These are phyloP conservation scores for Aureobasidium sp. DNA, from an alignment of 2,329 filamentous ascomycete species.

Conservation along the genomic window DNA sequence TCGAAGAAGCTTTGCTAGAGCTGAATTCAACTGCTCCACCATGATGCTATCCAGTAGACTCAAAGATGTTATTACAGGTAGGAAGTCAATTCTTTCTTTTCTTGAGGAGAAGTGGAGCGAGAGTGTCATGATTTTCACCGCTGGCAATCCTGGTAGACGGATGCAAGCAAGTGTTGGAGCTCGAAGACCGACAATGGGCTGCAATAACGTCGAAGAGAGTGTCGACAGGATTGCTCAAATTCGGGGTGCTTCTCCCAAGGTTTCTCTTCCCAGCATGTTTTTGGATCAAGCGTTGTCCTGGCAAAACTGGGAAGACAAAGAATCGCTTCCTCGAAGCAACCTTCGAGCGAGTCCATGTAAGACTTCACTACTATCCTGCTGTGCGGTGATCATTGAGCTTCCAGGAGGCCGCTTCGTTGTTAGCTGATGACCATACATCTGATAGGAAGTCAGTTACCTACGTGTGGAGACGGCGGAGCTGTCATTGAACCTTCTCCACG, in stretches of 20 bases:
- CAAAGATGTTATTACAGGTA: neutral
- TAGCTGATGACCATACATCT: neutral
- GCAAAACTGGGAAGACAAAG: too few relatives aligned
- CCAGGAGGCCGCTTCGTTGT: neutral
- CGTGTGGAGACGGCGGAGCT: neutral
- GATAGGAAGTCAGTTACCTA: neutral
- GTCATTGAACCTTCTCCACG: neutral
- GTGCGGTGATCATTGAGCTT: neutral
- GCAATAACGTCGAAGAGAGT: too few relatives aligned
- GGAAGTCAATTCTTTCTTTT: neutral
- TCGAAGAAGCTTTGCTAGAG: neutral
- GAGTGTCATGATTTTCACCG: neutral
- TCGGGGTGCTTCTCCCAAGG: too few relatives aligned
- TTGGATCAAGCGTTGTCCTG: too few relatives aligned
- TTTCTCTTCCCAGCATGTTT: too few relatives aligned
- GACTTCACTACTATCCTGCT: too few relatives aligned
- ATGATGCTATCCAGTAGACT: neutral
- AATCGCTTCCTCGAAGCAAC: too few relatives aligned
- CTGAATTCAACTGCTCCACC: too few relatives aligned
- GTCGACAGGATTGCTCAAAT: too few relatives aligned
- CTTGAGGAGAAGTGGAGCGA: neutral
- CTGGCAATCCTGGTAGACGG: neutral
- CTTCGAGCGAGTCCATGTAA: too few relatives aligned
- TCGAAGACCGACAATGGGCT: neutral
- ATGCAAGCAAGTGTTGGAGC: neutral